Evolutionary conservation across 805 yeast genomes (phyloP).

Genomic region (Candida maris): DNA sequence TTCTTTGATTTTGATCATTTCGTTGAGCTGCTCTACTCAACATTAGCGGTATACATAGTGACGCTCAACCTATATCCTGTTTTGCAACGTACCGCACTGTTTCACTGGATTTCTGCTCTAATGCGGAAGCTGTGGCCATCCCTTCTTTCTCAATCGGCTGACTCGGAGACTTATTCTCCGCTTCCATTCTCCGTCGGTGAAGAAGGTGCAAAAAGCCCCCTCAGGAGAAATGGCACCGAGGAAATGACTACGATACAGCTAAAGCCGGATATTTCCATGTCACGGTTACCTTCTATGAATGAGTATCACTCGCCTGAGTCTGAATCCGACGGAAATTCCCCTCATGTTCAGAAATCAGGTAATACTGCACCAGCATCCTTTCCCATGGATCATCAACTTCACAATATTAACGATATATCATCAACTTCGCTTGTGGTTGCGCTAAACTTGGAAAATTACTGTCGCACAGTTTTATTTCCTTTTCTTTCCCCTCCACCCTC

Average conservation of each 20-base stretch:
- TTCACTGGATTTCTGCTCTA: conserved; percentile 15
- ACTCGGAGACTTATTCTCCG: neutral
- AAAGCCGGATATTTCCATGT: conserved; percentile 16
- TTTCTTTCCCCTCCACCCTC: conserved; percentile 6
- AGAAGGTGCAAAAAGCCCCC: conserved; percentile 4
- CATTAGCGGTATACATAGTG: conserved; percentile 29
- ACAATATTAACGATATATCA: conserved; percentile 32
- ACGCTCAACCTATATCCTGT: conserved; percentile 28
- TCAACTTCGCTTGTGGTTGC: conserved; percentile 35
- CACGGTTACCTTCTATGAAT: conserved; percentile 13
- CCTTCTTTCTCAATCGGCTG: conserved; percentile 13
- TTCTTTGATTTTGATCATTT: conserved; percentile 26
- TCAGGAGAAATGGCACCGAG: conserved; percentile 4
- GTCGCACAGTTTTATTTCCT: conserved; percentile 30
- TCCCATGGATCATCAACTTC: conserved; percentile 29
- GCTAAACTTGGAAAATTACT: conserved; percentile 37
- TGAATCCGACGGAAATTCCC: neutral
- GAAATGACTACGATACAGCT: conserved; percentile 9
- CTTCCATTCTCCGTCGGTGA: conserved; percentile 1
- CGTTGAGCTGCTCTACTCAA: conserved; percentile 26
- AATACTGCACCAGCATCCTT: conserved; percentile 29
- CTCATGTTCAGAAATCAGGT: neutral
- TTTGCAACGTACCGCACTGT: conserved; percentile 16
- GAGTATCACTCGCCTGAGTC: conserved; percentile 3
- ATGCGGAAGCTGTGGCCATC: conserved; percentile 17